phyloP scores from a whole-genome alignment of 345 rosid genomes.

The Carallia pectinifolia region DNA sequence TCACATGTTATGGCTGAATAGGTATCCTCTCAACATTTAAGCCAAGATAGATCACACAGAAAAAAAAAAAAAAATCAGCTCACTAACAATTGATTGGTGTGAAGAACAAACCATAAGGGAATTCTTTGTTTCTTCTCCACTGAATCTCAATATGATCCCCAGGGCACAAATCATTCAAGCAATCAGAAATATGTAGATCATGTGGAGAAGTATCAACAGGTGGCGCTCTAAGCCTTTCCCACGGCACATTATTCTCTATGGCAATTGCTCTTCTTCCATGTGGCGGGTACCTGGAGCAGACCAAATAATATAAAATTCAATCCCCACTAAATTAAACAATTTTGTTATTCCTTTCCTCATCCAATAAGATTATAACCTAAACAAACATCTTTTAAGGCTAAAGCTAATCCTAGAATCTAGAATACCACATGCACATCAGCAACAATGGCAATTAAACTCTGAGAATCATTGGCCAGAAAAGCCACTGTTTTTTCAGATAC shows the following conservation, averaged over 20 bases:
- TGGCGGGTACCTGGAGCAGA: constrained; percentile 54
- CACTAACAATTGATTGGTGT: not conserved
- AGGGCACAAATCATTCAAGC: constrained; percentile 55
- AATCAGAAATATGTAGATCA: constrained; percentile 66
- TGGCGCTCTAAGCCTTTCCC: constrained; percentile 81
- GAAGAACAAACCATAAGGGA: constrained; percentile 63
- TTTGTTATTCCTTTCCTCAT: constrained; percentile 2
- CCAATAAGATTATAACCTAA: not conserved
- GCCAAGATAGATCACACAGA: not conserved
- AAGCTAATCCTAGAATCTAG: constrained; percentile 4
- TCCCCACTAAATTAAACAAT: constrained; percentile 1
- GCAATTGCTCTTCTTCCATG: constrained; percentile 52
- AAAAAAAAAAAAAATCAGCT: not conserved
- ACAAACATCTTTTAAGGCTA: constrained; percentile 1
- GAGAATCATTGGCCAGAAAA: not conserved
- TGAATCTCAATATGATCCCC: constrained; percentile 88
- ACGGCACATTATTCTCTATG: constrained; percentile 57
- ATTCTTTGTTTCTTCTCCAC: constrained; percentile 87
- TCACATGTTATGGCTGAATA: not conserved
- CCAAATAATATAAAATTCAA: not conserved
- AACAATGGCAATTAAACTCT: not conserved
- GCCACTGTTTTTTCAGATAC: constrained; percentile 23
- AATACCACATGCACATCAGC: not conserved
- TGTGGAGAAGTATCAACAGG: constrained; percentile 46
- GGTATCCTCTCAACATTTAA: not conserved